Evolutionary conservation across 495 filamentous ascomycete genomes (phyloP).

Genomic region (Bathelium albidoporum): DNA sequence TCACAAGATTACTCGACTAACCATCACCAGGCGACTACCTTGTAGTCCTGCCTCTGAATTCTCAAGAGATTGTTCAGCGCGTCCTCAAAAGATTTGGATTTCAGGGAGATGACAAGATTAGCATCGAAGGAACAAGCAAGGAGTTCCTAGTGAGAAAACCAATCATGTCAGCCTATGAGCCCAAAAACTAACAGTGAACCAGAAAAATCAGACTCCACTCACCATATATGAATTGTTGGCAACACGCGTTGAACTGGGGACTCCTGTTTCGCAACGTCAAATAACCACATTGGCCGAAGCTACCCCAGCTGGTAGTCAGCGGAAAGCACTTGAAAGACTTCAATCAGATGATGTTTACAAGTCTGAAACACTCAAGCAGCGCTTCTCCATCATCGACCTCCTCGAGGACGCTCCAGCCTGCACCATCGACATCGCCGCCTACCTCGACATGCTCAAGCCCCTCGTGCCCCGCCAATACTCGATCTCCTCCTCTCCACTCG

Average conservation of each 20-base stretch:
- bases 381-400: constrained; percentile 49
- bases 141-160: constrained; percentile 33
- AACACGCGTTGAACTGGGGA: neutral
- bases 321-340: neutral
- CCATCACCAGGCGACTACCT: constrained; percentile 54
- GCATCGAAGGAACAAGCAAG: constrained; percentile 34
- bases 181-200: neutral
- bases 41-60: constrained; percentile 60
- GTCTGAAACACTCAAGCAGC: constrained; percentile 31
- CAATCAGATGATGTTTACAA: neutral
- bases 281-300: neutral
- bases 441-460: constrained; percentile 59
- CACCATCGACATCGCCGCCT: constrained; percentile 47
- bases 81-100: constrained; percentile 45
- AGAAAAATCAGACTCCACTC: neutral
- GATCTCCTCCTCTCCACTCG: constrained; percentile 66
- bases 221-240: neutral
- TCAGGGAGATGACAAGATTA: constrained; percentile 49
- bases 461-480: constrained; percentile 70
- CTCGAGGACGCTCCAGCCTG: constrained; percentile 48
- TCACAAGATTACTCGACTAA: neutral
- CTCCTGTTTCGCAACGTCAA: neutral
- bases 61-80: constrained; percentile 46
- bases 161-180: neutral
- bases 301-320: neutral